Evolutionary conservation across 495 filamentous ascomycete species (phyloP), one percentile per base, ranked within the genome.

Genomic region (Penicillium herquei): DNA sequence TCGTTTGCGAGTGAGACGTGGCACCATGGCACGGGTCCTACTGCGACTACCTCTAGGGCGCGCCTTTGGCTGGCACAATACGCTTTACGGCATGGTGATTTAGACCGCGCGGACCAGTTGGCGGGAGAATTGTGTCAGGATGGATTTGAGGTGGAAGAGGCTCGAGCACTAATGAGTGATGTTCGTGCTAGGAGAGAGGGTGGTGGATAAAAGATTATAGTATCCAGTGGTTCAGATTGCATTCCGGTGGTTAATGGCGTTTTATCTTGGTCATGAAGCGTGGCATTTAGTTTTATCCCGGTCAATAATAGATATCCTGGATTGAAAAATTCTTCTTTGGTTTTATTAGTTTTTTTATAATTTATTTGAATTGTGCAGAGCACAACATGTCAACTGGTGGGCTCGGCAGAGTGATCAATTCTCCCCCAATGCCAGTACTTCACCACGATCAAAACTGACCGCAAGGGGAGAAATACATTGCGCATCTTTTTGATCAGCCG

Each of bases 71-170:
- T 99, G 37, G 93, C 94, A 18, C 82, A 84, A 61, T 88, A 84
- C 75, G 86, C 90, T 16, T 88, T 94, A 75, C 75, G 79, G 17
- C 77, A 80, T 18, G 88, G 87, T 30, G 88, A 92, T 62, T 87
- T 89, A 52, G 76, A 75, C 6, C 81, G 87, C 45, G 90, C 91
- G 13, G 88, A 88, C 71, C 87, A 91, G 58, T 73, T 96, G 13
- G 92, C 91, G 3, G 89, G 83, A 49, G 93, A 98, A 68, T 77
- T 98, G 35, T 97, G 92, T 70, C 90, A 97, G 70, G 95, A 99
- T 74, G 95, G 95, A 1, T 85, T 92, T 26, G 95, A 99, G 72
- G 91, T 99, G 13, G 95, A 99, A 70, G 95, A 99, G 71, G 95
- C 95, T 12, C 97, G 98, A 76, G 92, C 92, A 3, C 77, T 99